Percentiles rank a stretch among this genome's conserved stretches.
Evolutionary conservation across 2,329 filamentous ascomycete genomes (phyloP).

Genomic region (Aspergillus aculeatus): DNA sequence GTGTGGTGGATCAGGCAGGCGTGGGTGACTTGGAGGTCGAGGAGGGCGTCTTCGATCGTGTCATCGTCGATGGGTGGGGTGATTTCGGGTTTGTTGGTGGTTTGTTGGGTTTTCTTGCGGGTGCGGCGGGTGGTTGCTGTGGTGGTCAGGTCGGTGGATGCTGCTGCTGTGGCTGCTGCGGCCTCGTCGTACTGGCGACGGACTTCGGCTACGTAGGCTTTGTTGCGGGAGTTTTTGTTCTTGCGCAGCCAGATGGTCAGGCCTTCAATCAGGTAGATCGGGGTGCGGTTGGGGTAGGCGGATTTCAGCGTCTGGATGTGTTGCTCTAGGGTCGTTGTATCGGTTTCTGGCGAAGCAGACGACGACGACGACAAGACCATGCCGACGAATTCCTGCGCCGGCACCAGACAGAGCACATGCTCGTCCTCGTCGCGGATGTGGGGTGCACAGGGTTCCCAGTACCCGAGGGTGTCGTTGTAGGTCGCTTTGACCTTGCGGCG

Average conservation of each 20-base stretch:
- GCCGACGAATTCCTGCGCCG: constrained; percentile 65
- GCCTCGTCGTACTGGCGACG: constrained; percentile 47
- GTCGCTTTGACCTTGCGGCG: constrained; percentile 63
- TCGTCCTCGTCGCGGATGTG: constrained; percentile 54
- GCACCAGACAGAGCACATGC: constrained; percentile 62
- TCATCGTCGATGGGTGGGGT: constrained; percentile 63
- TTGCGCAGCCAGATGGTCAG: constrained; percentile 65
- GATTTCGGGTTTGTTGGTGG: constrained; percentile 41
- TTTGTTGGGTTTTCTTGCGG: constrained; percentile 23
- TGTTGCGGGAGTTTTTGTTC: constrained; percentile 65
- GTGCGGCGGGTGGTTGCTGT: constrained; percentile 16
- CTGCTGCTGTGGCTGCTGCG: constrained; percentile 1
- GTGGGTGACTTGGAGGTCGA: constrained; percentile 68
- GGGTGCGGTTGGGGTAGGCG: constrained; percentile 53
- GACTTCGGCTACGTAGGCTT: constrained; percentile 66
- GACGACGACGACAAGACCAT: constrained; percentile 41
- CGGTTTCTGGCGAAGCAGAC: constrained; percentile 26
- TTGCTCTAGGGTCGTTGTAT: constrained; percentile 51
- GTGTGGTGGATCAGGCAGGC: constrained; percentile 70
- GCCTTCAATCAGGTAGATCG: constrained; percentile 73
- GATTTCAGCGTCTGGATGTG: constrained; percentile 59
- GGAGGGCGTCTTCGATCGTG: constrained; percentile 66
- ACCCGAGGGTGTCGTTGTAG: constrained; percentile 60
- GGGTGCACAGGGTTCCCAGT: constrained; percentile 63
- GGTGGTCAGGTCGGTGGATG: constrained; percentile 4